Evolutionary conservation across 495 filamentous ascomycete genomes (phyloP).

Genomic region (Penicillium turbatum): DNA sequence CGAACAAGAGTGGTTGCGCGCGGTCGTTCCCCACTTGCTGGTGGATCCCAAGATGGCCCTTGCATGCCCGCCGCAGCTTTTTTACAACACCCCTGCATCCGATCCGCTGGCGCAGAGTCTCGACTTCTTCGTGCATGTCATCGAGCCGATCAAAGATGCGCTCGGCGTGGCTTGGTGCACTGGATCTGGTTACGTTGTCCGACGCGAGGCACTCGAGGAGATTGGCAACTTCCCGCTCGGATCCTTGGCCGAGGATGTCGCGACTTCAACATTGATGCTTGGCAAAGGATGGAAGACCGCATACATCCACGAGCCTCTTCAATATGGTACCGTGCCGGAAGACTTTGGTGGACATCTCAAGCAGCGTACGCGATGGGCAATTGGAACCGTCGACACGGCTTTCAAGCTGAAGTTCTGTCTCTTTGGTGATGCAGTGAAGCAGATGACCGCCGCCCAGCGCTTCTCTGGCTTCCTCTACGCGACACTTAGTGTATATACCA

Average conservation of each 20-base stretch:
- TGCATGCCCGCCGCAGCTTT: constrained; percentile 51
- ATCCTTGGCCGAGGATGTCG: constrained; percentile 50
- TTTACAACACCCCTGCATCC: constrained; percentile 50
- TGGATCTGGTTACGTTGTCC: constrained; percentile 49
- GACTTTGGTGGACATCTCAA: constrained; percentile 46
- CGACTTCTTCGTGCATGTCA: constrained; percentile 46
- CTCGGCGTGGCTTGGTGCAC: constrained; percentile 49
- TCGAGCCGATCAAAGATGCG: constrained; percentile 49
- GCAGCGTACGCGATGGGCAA: constrained; percentile 49
- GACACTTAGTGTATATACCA: constrained; percentile 39
- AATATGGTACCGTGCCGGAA: constrained; percentile 50
- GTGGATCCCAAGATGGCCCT: constrained; percentile 45
- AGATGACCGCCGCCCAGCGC: constrained; percentile 35
- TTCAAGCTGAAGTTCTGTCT: constrained; percentile 44
- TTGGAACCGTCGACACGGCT: constrained; percentile 43
- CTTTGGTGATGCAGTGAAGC: constrained; percentile 32
- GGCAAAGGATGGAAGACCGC: constrained; percentile 50
- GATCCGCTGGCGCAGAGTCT: constrained; percentile 49
- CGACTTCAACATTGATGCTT: constrained; percentile 43
- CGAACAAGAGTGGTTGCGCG: constrained; percentile 49
- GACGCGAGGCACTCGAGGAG: constrained; percentile 44
- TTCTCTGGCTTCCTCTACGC: constrained; percentile 45
- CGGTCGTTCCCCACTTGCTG: constrained; percentile 45
- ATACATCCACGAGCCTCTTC: constrained; percentile 47
- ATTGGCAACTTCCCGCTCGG: constrained; percentile 50